Conservation (phyloP, 352 stramenopile genomes). For the Phytophthora podocarpi region DNA sequence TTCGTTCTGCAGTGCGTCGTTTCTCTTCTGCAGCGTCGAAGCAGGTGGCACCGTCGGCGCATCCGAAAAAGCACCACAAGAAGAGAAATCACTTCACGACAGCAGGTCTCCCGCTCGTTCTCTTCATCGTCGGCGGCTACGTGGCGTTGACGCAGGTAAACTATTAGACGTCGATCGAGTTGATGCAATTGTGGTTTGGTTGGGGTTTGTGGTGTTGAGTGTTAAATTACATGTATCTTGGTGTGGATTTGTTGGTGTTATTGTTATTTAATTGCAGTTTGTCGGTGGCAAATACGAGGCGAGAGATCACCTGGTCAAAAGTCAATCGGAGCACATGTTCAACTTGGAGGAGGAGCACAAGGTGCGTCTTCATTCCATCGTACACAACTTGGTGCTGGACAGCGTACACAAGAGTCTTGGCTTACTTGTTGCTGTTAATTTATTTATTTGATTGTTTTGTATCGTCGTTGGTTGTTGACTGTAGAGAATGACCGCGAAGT, state of each 20-base stretch:
- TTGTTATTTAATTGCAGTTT: slow-evolving; percentile 47
- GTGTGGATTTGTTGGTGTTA: neutral
- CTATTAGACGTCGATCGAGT: too few species aligned
- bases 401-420: neutral
- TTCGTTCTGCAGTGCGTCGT: slow-evolving; percentile 25
- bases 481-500: slow-evolving; percentile 89
- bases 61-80: slow-evolving; percentile 48
- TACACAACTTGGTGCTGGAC: too few species aligned
- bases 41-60: slow-evolving; percentile 1
- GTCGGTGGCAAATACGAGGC: slow-evolving; percentile 84
- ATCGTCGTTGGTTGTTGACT: neutral
- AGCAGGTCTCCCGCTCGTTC: slow-evolving; percentile 75
- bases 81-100: slow-evolving; percentile 69
- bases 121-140: slow-evolving; percentile 86
- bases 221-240: too few species aligned
- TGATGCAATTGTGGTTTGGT: neutral
- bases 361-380: slow-evolving; percentile 44
- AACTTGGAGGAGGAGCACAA: slow-evolving; percentile 89
- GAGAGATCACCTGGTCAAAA: slow-evolving; percentile 82
- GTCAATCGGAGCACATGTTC: slow-evolving; percentile 79
- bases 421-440: neutral
- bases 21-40: slow-evolving; percentile 31
- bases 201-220: slow-evolving; percentile 12
- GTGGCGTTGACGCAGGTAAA: slow-evolving; percentile 72
- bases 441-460: slow-evolving; percentile 3